phyloP scores from a whole-genome alignment of 2,329 filamentous ascomycete genomes.

The Ilyonectria mors-panacis region DNA sequence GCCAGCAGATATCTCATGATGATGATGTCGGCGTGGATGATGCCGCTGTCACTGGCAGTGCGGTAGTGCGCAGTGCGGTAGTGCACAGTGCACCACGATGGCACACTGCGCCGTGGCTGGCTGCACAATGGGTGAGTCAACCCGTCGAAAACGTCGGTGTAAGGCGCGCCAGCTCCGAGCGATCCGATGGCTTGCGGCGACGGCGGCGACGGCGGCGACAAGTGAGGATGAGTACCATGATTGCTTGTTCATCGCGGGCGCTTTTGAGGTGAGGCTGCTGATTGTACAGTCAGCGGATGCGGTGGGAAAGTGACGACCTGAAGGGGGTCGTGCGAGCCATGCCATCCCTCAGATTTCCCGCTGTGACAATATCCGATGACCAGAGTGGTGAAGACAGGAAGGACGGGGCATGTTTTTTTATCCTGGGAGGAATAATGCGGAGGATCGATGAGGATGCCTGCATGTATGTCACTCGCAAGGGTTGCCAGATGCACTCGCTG shows the following conservation, averaged over 20 bases:
- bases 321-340: neutral
- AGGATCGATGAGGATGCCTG: neutral
- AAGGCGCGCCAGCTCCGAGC: conserved; percentile 10
- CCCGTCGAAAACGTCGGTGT: neutral
- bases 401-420: neutral
- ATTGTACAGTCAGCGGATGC: neutral
- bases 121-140: conserved; percentile 9
- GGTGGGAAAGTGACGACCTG: neutral
- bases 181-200: conserved; percentile 11
- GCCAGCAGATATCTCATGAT: conserved; percentile 22
- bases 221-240: too few species aligned
- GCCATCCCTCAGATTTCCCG: neutral
- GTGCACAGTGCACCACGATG: conserved; percentile 12
- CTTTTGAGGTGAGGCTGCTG: neutral
- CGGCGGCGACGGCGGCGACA: neutral
- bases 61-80: conserved; percentile 9
- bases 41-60: neutral
- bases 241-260: neutral
- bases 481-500: neutral
- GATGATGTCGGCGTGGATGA: conserved; percentile 11
- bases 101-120: conserved; percentile 2
- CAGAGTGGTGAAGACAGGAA: neutral
- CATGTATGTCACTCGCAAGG: neutral
- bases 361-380: neutral
- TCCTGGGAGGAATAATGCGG: neutral